These are phyloP conservation scores for Talaromyces sp. DNA, from an alignment of 2,329 filamentous ascomycete genomes.

Conservation along the genomic window DNA sequence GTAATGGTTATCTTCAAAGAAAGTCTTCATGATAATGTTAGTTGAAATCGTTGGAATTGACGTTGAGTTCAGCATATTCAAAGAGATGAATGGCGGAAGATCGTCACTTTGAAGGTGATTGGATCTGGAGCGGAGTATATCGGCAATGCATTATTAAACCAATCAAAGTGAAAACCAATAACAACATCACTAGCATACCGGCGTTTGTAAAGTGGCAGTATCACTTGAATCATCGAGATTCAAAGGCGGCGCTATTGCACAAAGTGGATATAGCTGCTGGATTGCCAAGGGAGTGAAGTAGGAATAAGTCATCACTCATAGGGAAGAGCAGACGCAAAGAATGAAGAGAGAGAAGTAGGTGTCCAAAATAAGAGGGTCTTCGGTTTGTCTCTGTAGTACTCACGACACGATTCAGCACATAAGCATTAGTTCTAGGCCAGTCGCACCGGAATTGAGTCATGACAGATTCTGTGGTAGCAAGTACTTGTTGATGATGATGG, in stretches of 20 bases:
- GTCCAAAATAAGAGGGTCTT: background rate
- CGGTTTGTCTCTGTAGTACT: background rate
- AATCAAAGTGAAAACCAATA: too few relatives aligned
- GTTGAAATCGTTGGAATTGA: background rate
- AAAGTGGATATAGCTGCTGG: slow-evolving; percentile 48
- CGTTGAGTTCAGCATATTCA: background rate
- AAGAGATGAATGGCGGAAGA: background rate
- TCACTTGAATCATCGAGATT: slow-evolving; percentile 2
- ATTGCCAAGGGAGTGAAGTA: slow-evolving; percentile 27
- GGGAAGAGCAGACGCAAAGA: too few relatives aligned
- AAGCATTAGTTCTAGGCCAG: background rate
- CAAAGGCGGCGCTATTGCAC: slow-evolving; percentile 44
- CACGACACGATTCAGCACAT: background rate
- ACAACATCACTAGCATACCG: slow-evolving; percentile 39
- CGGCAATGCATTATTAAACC: background rate
- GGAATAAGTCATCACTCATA: slow-evolving; percentile 58
- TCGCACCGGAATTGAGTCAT: background rate
- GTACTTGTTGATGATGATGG: background rate
- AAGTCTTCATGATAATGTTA: slow-evolving; percentile 6
- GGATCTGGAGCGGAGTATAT: background rate
- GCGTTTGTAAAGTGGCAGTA: slow-evolving; percentile 29
- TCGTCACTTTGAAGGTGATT: background rate
- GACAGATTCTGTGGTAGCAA: background rate
- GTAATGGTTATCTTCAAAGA: slow-evolving; percentile 38
- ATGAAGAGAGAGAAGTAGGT: background rate